Evolutionary conservation across 202 grass and related monocot genomes (phyloP), one percentile per base, ranked within the genome.

Genomic region (Brachypodium distachyon): DNA sequence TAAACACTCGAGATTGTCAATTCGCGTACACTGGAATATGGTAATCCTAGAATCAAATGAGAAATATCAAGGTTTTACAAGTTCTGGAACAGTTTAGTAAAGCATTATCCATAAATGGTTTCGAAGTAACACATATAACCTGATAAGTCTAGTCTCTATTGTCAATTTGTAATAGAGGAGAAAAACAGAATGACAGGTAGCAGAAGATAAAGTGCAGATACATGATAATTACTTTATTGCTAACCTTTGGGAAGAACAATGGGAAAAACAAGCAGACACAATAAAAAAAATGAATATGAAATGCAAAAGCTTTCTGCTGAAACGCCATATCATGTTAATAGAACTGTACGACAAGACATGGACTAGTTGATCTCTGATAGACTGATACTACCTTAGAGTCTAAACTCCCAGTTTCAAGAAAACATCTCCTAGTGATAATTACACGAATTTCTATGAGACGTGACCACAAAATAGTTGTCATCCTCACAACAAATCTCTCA

Each of bases 391-490:
- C 37, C 61, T 47, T 19, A 59, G 75, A 68, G 9, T 62, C 44
- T 83, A 70, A 51, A 44, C 36, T 61, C 68, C 55, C 50, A 61
- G 55, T 58, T 42, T 59, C 38, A 19, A 4, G 31, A 49, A 11
- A 51, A 18, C 64, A 63, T 84, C 54, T 76, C 76, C 70, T 70
- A 84, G 17, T 22, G 49, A 76, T 57, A 55, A 64, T 42, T 62
- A 80, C 70, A 25, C 71, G 61, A 56, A 12, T 8, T 17, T 70
- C 76, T 57, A 75, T 0, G 1, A 72, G 36, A 71, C 23, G 37
- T 49, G 46, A 76, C 70, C 61, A 79, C 76, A 70, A 69, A 88
- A 69, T 55, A 76, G 60, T 62, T 76, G 38, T 56, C 70, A 76
- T 29, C 33, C 17, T 41, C 28, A 47, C 12, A 75, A 27, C 55